A percentile compares a stretch with the other conserved stretches of the same genome.
phyloP scores from a whole-genome alignment of 2,329 filamentous ascomycete genomes.

The Corniculantispora saksenae region DNA sequence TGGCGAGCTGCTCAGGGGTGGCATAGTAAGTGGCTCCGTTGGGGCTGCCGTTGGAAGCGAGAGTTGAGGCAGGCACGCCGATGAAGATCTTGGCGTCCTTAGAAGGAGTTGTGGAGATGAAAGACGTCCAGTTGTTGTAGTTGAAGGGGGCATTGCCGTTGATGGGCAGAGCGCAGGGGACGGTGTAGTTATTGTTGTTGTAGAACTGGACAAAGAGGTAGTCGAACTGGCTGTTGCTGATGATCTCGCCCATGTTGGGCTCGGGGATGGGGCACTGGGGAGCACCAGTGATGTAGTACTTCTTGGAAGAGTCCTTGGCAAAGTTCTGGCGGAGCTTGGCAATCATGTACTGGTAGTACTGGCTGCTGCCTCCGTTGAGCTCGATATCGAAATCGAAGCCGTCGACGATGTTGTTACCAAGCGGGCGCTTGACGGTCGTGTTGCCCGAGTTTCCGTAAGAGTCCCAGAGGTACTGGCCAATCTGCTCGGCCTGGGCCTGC shows the following conservation, averaged over 20 bases:
- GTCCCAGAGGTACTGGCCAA: constrained; percentile 28
- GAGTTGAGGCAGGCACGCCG: constrained; percentile 32
- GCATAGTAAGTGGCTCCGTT: constrained; percentile 37
- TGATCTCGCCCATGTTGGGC: constrained; percentile 44
- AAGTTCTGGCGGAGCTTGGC: constrained; percentile 26
- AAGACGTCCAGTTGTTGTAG: constrained; percentile 29
- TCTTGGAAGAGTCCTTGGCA: constrained; percentile 18
- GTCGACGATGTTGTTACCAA: constrained; percentile 23
- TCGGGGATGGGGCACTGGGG: constrained; percentile 45
- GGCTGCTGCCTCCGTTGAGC: constrained; percentile 24
- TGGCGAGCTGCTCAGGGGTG: constrained; percentile 32
- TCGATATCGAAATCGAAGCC: constrained; percentile 30
- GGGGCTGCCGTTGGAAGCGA: constrained; percentile 36
- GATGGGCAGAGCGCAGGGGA: constrained; percentile 20
- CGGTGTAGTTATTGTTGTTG: constrained; percentile 46
- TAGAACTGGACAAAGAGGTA: constrained; percentile 49
- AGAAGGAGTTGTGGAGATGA: constrained; percentile 29
- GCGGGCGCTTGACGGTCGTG: constrained; percentile 22
- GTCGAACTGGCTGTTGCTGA: constrained; percentile 41
- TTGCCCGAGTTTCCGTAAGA: constrained; percentile 24
- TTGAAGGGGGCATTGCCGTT: constrained; percentile 25
- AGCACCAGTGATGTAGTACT: constrained; percentile 48
- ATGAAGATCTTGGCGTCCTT: constrained; percentile 31
- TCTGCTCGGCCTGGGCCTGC: constrained; percentile 24
- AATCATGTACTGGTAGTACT: constrained; percentile 26